These are phyloP conservation scores for Arthrinium phaeospermum DNA, from an alignment of 2,329 filamentous ascomycete genomes.

Conservation along the genomic window DNA sequence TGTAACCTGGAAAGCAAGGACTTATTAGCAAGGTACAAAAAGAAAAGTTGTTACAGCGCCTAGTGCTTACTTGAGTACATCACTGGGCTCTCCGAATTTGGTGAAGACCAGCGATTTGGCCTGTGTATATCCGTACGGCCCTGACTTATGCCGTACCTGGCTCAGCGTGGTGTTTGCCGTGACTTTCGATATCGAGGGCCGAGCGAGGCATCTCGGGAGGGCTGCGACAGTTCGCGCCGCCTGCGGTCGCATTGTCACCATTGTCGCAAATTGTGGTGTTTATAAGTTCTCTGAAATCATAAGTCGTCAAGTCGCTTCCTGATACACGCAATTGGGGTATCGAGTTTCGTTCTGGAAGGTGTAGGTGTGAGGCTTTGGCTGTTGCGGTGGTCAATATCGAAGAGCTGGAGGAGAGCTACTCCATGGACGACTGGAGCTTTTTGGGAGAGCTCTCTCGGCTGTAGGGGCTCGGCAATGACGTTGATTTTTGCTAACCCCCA, in stretches of 20 bases:
- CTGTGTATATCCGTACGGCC: constrained; percentile 81
- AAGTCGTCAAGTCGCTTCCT: not conserved
- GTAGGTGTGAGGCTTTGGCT: not conserved
- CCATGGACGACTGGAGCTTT: not conserved
- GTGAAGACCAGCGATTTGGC: constrained; percentile 82
- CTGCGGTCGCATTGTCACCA: constrained; percentile 15
- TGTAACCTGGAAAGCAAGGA: constrained; percentile 59
- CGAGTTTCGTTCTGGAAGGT: not conserved
- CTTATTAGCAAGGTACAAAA: constrained; percentile 17
- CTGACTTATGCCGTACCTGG: constrained; percentile 57
- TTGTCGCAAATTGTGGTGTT: not conserved
- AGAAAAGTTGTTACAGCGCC: constrained; percentile 17
- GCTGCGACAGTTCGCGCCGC: constrained; percentile 8
- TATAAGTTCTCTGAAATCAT: not conserved
- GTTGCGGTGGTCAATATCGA: not conserved
- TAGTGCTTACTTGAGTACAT: constrained; percentile 65
- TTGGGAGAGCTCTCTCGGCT: not conserved
- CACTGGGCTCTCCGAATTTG: constrained; percentile 74
- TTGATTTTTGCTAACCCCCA: constrained; percentile 18
- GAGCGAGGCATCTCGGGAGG: constrained; percentile 11
- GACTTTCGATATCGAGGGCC: constrained; percentile 24
- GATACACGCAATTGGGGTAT: not conserved
- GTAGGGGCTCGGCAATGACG: constrained; percentile 25
- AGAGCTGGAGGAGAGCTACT: not conserved
- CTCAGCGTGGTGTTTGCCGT: constrained; percentile 27